These are phyloP conservation scores for Sungouiella thailandica DNA, from an alignment of 805 yeast species.

Conservation along the genomic window DNA sequence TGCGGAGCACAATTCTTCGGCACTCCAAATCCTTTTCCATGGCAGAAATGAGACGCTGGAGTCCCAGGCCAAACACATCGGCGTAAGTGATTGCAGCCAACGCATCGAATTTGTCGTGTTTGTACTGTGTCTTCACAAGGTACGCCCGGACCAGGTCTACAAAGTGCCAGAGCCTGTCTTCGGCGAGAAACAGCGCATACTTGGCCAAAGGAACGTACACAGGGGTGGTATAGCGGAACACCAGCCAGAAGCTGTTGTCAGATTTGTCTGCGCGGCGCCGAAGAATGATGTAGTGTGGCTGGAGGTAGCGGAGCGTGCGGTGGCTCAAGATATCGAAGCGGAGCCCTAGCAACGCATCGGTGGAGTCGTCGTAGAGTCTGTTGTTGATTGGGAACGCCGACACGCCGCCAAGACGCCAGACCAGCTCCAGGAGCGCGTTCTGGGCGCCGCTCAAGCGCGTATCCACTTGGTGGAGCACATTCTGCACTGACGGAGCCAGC, in stretches of 20 bases:
- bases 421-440: constrained; percentile 36
- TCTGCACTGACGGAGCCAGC: constrained; percentile 1
- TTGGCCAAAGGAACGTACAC: constrained; percentile 23
- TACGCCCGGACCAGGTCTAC: constrained; percentile 18
- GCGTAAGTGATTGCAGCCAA: constrained; percentile 7
- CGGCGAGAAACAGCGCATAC: constrained; percentile 11
- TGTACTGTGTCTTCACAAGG: constrained; percentile 25
- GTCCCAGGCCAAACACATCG: constrained; percentile 1
- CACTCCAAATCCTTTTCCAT: constrained; percentile 25
- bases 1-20: constrained; percentile 14
- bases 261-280: constrained; percentile 4
- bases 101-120: constrained; percentile 25
- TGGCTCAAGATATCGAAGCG: constrained; percentile 43
- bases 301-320: constrained; percentile 18
- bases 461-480: constrained; percentile 8
- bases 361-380: constrained; percentile 18
- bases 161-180: constrained; percentile 17
- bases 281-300: constrained; percentile 49
- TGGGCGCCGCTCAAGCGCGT: constrained; percentile 8
- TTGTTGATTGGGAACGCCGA: constrained; percentile 49
- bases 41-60: constrained; percentile 7
- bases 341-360: constrained; percentile 38
- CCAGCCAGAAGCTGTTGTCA: constrained; percentile 18
- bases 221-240: constrained; percentile 35
- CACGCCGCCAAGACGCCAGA: constrained; percentile 44